Evolutionary conservation across 345 rosid species (phyloP).

Genomic region (Orychophragmus violaceus): DNA sequence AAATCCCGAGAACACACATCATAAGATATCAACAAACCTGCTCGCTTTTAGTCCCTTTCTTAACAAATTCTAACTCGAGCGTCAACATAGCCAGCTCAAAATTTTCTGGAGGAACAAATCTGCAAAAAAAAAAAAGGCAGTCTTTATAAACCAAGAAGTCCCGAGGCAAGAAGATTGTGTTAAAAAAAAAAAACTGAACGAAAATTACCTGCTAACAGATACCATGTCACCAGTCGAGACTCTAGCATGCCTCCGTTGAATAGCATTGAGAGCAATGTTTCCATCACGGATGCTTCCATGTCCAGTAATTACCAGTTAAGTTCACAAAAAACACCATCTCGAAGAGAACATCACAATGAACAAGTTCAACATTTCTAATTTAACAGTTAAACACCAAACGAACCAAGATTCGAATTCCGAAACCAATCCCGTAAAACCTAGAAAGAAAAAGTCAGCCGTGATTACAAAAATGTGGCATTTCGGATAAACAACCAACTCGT

Average conservation of each 20-base stretch:
- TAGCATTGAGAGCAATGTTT: slow-evolving; percentile 66
- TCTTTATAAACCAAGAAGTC: not conserved
- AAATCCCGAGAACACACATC: not conserved
- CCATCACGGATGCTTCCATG: slow-evolving; percentile 61
- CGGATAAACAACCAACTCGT: not conserved
- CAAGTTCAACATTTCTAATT: not conserved
- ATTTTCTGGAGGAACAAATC: slow-evolving; percentile 76
- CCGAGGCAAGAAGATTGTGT: not conserved
- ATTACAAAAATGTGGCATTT: not conserved
- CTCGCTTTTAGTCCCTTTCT: slow-evolving; percentile 84
- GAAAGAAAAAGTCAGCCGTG: not conserved
- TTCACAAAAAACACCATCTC: slow-evolving; percentile 11
- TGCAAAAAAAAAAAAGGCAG: slow-evolving; percentile 1
- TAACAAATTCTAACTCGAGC: slow-evolving; percentile 86
- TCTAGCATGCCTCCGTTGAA: slow-evolving; percentile 79
- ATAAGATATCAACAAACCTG: slow-evolving; percentile 43
- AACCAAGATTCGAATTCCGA: not conserved
- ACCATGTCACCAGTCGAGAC: slow-evolving; percentile 78
- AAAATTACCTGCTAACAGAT: slow-evolving; percentile 58
- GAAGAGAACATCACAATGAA: not conserved
- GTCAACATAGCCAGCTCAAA: slow-evolving; percentile 74
- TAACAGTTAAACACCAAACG: not conserved
- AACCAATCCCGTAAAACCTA: not conserved
- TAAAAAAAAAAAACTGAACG: not conserved
- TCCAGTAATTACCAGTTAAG: slow-evolving; percentile 66